phyloP scores from a whole-genome alignment of 306 rosid species.

The Rubus idaeus region DNA sequence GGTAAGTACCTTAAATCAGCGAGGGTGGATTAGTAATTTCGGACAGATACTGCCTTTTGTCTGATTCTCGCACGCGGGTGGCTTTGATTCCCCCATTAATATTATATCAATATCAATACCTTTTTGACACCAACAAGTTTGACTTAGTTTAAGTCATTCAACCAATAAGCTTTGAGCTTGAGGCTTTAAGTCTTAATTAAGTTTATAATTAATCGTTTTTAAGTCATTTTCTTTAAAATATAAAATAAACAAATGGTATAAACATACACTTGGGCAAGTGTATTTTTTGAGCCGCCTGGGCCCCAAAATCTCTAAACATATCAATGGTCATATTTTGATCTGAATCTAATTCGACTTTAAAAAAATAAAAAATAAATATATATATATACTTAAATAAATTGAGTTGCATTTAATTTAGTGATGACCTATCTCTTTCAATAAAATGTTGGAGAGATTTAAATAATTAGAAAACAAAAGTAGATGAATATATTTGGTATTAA shows the following conservation, averaged over 20 bases:
- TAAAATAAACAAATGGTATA: too few species aligned
- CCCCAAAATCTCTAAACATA: background rate
- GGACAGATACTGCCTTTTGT: conserved; percentile 7
- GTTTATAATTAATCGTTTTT: background rate
- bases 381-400: too few species aligned
- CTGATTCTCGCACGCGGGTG: conserved; percentile 29
- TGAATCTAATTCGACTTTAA: background rate
- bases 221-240: background rate
- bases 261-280: background rate
- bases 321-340: background rate
- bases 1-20: conserved; percentile 8
- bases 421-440: too few species aligned
- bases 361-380: too few species aligned
- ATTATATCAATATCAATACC: conserved; percentile 8
- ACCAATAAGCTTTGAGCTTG: background rate
- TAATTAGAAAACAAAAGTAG: too few species aligned
- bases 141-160: background rate
- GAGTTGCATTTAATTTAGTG: too few species aligned
- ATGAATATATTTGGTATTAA: too few species aligned
- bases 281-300: background rate
- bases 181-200: background rate
- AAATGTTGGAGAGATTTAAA: too few species aligned
- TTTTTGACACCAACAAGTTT: conserved; percentile 24
- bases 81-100: conserved; percentile 20
- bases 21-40: conserved; percentile 8